These are phyloP conservation scores for Penicillium sp. DNA, from an alignment of 2,329 filamentous ascomycete species.

Conservation along the genomic window DNA sequence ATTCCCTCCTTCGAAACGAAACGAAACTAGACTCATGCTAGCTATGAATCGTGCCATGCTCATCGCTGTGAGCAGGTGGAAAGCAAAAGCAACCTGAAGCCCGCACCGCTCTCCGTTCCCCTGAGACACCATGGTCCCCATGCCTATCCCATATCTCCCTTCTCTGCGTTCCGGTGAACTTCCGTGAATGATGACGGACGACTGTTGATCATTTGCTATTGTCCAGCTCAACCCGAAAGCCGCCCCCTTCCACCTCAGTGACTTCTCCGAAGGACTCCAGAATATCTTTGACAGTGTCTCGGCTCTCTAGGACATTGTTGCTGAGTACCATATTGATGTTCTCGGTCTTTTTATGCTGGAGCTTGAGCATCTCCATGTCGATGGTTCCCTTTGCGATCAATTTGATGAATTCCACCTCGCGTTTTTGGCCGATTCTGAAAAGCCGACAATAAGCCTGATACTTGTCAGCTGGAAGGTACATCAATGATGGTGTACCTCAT, in stretches of 20 bases:
- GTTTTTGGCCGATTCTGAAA: conserved; percentile 64
- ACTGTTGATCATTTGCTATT: background rate
- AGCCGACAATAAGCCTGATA: conserved; percentile 58
- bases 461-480: conserved; percentile 5
- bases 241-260: background rate
- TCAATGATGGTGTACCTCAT: too few species aligned
- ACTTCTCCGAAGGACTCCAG: background rate
- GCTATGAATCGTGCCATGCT: too few species aligned
- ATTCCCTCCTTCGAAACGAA: background rate
- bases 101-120: too few species aligned
- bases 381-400: conserved; percentile 60
- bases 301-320: background rate
- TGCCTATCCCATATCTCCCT: background rate
- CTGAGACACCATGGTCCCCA: background rate
- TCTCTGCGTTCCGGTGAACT: background rate
- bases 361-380: conserved; percentile 57
- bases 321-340: conserved; percentile 16
- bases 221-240: background rate
- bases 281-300: background rate
- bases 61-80: background rate
- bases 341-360: conserved; percentile 58
- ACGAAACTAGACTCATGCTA: background rate
- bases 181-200: background rate
- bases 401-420: conserved; percentile 61
- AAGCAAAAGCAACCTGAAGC: background rate